These are phyloP conservation scores for Aspergillus sp. DNA, from an alignment of 2,329 filamentous ascomycete genomes.

Conservation along the genomic window DNA sequence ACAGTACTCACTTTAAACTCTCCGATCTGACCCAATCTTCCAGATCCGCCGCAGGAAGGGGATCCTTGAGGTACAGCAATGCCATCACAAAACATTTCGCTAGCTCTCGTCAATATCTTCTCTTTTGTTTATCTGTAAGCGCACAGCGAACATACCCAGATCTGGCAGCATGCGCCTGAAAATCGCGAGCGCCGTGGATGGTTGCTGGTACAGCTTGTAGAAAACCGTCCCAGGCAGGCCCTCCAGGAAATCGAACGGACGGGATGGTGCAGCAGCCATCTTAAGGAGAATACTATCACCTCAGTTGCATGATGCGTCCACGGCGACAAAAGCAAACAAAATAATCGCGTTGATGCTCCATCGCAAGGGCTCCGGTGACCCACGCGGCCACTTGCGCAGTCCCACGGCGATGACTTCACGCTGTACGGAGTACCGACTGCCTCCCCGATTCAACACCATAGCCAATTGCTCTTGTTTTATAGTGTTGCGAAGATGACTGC, in stretches of 20 bases:
- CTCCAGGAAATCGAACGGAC: conserved; percentile 84
- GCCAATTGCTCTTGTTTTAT: background rate
- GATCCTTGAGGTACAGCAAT: conserved; percentile 79
- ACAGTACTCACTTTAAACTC: conserved; percentile 45
- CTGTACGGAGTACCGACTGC: background rate
- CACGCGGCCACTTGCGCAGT: conserved; percentile 24
- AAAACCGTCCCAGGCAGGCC: conserved; percentile 84
- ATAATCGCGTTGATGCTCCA: background rate
- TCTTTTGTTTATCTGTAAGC: background rate
- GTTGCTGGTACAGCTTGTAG: conserved; percentile 87
- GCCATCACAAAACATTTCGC: conserved; percentile 96
- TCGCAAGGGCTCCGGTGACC: conserved; percentile 19
- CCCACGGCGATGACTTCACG: conserved; percentile 17
- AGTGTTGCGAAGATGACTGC: conserved; percentile 40
- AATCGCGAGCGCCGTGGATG: conserved; percentile 88
- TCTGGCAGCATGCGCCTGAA: conserved; percentile 96
- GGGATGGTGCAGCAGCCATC: conserved; percentile 52
- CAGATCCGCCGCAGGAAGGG: conserved; percentile 71
- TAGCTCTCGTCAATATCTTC: conserved; percentile 24
- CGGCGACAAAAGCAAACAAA: background rate
- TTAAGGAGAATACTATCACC: conserved; percentile 26
- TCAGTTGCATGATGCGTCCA: conserved; percentile 19
- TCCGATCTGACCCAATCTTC: conserved; percentile 77
- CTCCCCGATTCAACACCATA: background rate
- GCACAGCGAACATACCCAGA: conserved; percentile 53